Evolutionary conservation across 192 early-diverging fungal genomes (phyloP), one percentile per base, ranked within the genome.

Genomic region (Backusella macrospora): DNA sequence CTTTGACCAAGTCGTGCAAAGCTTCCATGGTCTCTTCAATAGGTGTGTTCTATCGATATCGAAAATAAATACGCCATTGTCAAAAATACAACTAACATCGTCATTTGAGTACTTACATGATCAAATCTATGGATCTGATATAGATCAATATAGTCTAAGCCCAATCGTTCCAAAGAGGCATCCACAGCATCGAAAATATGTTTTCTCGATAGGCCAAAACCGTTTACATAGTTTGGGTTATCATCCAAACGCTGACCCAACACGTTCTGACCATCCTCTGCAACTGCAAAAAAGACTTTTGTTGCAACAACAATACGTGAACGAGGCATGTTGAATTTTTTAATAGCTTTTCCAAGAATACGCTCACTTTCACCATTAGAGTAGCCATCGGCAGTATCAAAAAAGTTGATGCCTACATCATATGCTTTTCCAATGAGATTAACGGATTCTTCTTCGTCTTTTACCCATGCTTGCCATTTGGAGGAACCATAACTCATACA

Each of bases 111-210:
- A 62, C 48, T 69, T 59, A 69, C 67, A 21, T 14, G 13, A 26
- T 65, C 83, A 65, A 62, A 86, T 1, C 85, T 77, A 65, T 87
- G 81, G 13, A 86, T 75, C 21, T 84, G 73, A 62, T 86, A 86
- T 8, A 88, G 55, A 79, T 88, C 86, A 74, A 86, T 88, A 70
- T 87, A 87, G 23, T 64, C 64, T 1, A 63, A 14, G 6, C 46
- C 77, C 21, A 80, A 47, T 18, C 81, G 37, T 34, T 77, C 40
- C 15, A 82, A 46, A 9, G 69, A 72, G 2, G 69, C 79, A 21
- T 76, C 75, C 1, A 81, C 68, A 45, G 62, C 73, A 26, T 78
- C 40, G 14, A 79, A 68, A 26, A 80, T 81, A 62, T 55, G 49
- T 68, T 76, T 80, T 44, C 75, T 34, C 6, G 75, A 65, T 13